A percentile compares a stretch with the other conserved stretches of the same genome.
These are phyloP conservation scores for Mycena albidolilacea DNA, from an alignment of 768 basidiomycete genomes.

Conservation along the genomic window DNA sequence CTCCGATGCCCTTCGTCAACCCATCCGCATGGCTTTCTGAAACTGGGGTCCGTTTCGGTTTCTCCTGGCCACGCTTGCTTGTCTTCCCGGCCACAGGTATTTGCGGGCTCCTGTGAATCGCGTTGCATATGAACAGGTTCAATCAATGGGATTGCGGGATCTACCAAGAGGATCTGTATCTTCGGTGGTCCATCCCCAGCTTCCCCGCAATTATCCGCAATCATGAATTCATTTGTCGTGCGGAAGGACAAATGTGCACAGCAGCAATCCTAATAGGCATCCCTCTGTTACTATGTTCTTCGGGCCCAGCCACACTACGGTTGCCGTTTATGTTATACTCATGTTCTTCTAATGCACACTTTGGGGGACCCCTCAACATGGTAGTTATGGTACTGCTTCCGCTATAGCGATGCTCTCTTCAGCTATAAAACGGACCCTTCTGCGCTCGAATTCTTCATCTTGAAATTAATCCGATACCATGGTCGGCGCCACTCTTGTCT, in stretches of 20 bases:
- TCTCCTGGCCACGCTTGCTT: too few relatives aligned
- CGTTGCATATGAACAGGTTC: too few relatives aligned
- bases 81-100: too few relatives aligned
- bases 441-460: not conserved
- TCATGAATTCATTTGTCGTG: too few relatives aligned
- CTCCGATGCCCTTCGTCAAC: not conserved
- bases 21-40: too few relatives aligned
- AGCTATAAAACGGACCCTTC: not conserved
- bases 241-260: not conserved
- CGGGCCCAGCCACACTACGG: not conserved
- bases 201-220: not conserved
- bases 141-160: too few relatives aligned
- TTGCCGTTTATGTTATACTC: not conserved
- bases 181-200: not conserved
- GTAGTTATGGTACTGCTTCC: not conserved
- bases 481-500: constrained; percentile 23
- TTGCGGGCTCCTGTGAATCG: too few relatives aligned
- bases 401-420: constrained; percentile 8
- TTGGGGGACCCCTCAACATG: not conserved
- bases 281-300: not conserved
- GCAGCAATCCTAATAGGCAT: not conserved
- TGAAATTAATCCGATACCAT: not conserved
- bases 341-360: not conserved
- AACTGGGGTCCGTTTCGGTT: too few relatives aligned
- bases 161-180: too few relatives aligned